Evolutionary conservation across 148 eudicot genomes (phyloP).

Genomic region (Dysphania ambrosioides): DNA sequence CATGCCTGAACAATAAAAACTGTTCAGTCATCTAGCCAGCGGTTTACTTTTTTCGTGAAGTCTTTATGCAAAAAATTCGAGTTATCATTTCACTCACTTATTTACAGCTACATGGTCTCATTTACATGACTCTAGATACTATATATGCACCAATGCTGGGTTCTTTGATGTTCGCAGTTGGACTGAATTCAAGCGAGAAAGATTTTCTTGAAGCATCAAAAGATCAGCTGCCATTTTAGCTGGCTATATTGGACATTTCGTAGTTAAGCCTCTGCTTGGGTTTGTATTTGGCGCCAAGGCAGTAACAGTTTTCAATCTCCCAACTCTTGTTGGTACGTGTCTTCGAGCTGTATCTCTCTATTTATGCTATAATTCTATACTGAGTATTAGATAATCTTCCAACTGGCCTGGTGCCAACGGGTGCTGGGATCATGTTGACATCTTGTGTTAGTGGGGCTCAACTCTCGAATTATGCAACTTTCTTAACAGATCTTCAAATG

Average conservation of each 20-base stretch:
- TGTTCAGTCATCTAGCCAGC: too few relatives aligned
- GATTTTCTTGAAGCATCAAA: slow-evolving; percentile 84
- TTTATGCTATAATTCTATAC: slow-evolving; percentile 3
- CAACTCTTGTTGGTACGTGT: slow-evolving; percentile 62
- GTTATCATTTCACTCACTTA: not conserved
- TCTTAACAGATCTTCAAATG: slow-evolving; percentile 83
- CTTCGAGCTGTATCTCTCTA: slow-evolving; percentile 11
- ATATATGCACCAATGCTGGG: slow-evolving; percentile 93
- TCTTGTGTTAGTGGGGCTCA: slow-evolving; percentile 98
- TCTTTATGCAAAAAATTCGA: not conserved
- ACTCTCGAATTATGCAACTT: slow-evolving; percentile 89
- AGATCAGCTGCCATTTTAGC: slow-evolving; percentile 70
- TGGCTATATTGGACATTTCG: slow-evolving; percentile 88
- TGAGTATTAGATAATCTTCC: slow-evolving; percentile 19
- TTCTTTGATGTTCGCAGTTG: slow-evolving; percentile 91
- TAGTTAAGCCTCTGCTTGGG: slow-evolving; percentile 82
- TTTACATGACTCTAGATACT: slow-evolving; percentile 58
- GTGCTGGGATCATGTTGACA: slow-evolving; percentile 93
- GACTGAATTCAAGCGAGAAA: slow-evolving; percentile 83
- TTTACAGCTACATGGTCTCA: slow-evolving; percentile 12
- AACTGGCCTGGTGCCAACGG: slow-evolving; percentile 43
- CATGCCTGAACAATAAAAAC: too few relatives aligned
- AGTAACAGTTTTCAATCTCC: slow-evolving; percentile 65
- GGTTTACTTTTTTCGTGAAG: too few relatives aligned
- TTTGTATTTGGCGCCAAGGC: slow-evolving; percentile 72